These are phyloP conservation scores for Ophiostoma sp. DNA, from an alignment of 2,329 filamentous ascomycete species.

Conservation along the genomic window DNA sequence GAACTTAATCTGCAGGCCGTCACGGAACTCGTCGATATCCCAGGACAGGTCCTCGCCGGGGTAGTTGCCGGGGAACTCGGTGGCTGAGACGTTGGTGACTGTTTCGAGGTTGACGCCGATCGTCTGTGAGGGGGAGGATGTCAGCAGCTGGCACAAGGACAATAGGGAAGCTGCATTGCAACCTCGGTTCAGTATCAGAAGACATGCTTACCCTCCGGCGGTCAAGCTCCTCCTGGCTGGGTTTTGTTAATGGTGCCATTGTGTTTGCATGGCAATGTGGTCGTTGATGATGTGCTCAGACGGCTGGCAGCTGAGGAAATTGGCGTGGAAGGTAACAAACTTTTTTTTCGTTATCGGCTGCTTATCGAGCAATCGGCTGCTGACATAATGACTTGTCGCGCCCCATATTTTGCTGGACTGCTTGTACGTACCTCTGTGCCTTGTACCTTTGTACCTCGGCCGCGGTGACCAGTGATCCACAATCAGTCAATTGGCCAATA, in stretches of 20 bases:
- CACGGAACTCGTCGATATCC: constrained; percentile 42
- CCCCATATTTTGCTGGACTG: neutral
- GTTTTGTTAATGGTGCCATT: constrained; percentile 42
- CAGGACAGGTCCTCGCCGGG: constrained; percentile 67
- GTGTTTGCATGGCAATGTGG: constrained; percentile 22
- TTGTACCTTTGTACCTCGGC: neutral
- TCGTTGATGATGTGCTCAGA: constrained; percentile 3
- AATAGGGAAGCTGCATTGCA: neutral
- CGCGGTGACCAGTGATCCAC: neutral
- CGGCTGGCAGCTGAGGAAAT: constrained; percentile 7
- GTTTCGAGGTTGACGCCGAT: constrained; percentile 86
- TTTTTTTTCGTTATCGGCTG: constrained; percentile 13
- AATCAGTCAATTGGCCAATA: constrained; percentile 22
- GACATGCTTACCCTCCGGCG: constrained; percentile 50
- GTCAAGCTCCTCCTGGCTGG: constrained; percentile 53
- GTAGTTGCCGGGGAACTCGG: constrained; percentile 87
- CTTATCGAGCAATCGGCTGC: neutral
- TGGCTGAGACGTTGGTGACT: constrained; percentile 80
- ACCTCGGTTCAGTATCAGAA: neutral
- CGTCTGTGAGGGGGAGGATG: constrained; percentile 48
- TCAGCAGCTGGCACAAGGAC: neutral
- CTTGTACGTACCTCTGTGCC: neutral
- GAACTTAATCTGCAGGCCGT: constrained; percentile 57
- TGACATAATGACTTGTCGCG: neutral
- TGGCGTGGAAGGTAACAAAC: neutral